Percentiles rank a stretch among this genome's conserved stretches.
phyloP scores from a whole-genome alignment of 768 basidiomycete genomes.

The Hemileccinum rubropunctum region DNA sequence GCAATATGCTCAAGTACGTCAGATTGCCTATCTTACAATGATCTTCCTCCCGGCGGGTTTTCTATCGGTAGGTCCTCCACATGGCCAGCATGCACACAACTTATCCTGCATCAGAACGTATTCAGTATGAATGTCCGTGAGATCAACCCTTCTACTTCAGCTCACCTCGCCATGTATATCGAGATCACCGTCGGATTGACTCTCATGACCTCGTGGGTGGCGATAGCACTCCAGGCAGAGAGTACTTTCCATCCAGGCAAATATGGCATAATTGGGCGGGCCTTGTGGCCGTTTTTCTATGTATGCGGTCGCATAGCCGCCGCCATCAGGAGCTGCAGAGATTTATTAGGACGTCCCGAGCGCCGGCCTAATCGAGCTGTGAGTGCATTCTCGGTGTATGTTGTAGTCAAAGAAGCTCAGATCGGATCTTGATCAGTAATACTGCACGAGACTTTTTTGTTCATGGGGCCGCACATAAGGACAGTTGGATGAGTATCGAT shows the following conservation, averaged over 20 bases:
- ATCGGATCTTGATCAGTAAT: not conserved
- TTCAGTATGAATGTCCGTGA: conserved; percentile 31
- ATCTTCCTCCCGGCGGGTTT: conserved; percentile 57
- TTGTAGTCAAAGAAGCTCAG: not conserved
- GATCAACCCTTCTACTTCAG: conserved; percentile 26
- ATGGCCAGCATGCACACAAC: not conserved
- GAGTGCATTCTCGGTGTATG: not conserved
- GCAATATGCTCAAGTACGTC: conserved; percentile 16
- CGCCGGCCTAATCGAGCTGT: not conserved
- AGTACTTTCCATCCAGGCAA: conserved; percentile 13
- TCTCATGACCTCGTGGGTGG: conserved; percentile 51
- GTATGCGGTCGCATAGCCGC: conserved; percentile 1
- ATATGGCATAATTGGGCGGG: conserved; percentile 1
- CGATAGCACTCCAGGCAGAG: conserved; percentile 46
- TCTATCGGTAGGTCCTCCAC: conserved; percentile 22
- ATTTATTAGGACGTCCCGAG: not conserved
- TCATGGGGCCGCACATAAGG: not conserved
- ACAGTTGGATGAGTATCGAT: too few species aligned
- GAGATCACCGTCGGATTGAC: conserved; percentile 48
- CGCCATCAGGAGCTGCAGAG: not conserved
- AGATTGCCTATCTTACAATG: conserved; percentile 54
- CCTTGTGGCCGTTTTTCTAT: conserved; percentile 22
- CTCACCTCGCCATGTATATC: conserved; percentile 37
- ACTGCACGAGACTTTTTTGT: not conserved
- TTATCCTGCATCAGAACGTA: conserved; percentile 28